Percentiles rank a stretch among this genome's conserved stretches.
phyloP scores from a whole-genome alignment of 2,329 filamentous ascomycete species.

The Escovopsis sp. region DNA sequence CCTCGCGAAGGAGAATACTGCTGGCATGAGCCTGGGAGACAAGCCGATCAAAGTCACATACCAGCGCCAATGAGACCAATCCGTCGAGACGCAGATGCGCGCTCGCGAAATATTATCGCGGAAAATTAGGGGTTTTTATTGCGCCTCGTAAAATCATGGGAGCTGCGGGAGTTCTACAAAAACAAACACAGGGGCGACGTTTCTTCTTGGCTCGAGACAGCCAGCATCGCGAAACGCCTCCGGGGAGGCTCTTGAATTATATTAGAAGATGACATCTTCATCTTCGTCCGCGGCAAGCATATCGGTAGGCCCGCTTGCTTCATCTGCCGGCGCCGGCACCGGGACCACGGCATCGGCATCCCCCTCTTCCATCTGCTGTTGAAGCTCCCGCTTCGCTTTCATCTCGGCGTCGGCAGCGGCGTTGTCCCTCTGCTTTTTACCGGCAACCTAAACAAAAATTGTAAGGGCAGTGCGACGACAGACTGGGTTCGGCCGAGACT shows the following conservation, averaged over 20 bases:
- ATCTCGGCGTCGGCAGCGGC: conserved; percentile 60
- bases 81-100: background rate
- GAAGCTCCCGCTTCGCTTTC: conserved; percentile 50
- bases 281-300: conserved; percentile 63
- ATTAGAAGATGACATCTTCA: conserved; percentile 71
- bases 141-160: too few relatives aligned
- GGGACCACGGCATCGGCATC: conserved; percentile 8
- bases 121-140: too few relatives aligned
- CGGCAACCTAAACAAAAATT: conserved; percentile 46
- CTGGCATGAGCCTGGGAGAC: conserved; percentile 62
- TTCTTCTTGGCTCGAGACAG: background rate
- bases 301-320: conserved; percentile 34
- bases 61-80: conserved; percentile 79
- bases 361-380: conserved; percentile 20
- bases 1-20: conserved; percentile 82
- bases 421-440: conserved; percentile 67
- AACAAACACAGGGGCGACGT: conserved; percentile 4
- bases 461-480: background rate
- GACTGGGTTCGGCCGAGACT: background rate
- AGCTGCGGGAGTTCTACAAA: conserved; percentile 1
- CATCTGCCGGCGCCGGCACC: conserved; percentile 12
- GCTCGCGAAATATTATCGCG: background rate
- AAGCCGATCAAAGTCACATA: conserved; percentile 90
- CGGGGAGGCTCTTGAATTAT: background rate
- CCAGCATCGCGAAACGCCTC: too few relatives aligned